Evolutionary conservation across 768 basidiomycete genomes (phyloP), one percentile per base, ranked within the genome.

Genomic region (Strobilomyces echinocephalus): DNA sequence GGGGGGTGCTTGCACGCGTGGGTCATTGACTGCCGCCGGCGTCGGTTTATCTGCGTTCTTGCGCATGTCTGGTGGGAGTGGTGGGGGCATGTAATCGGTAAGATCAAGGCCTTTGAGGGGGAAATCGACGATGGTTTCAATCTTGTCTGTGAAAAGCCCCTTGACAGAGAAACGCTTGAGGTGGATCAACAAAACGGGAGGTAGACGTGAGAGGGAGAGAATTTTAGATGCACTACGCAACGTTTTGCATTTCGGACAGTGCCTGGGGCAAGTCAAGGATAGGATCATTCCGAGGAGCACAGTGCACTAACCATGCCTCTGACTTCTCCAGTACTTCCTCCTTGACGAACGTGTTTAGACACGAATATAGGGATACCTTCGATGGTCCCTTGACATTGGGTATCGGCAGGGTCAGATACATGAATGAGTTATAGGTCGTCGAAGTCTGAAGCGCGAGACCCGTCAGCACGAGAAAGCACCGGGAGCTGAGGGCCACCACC

Each of bases 351-450:
- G 86, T 83, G 60, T 97, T 88, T 56, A 99, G 76, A 69, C 95
- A 95, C 26, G 83, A 80, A 53, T 86, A 78, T 41, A 99, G 74
- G 2, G 85, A 77, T 24, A 91, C 82, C 61, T 81, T 85, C 21
- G 69, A 68, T 5, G 79, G 74, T 21, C 76, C 76, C 52, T 79
- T 79, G 26, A 77, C 74, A 18, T 80, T 73, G 2, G 95, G 94
- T 46, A 99, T 85, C 1, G 95, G 95, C 45, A 99, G 68, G 48
- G 92, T 87, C 49, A 99, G 78, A 57, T 94, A 95, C 77, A 97
- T 98, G 71, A 98, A 98, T 8, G 89, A 80, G 66, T 97, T 97
- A 63, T 95, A 98, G 5, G 95, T 97, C 26, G 94, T 98, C 28
- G 95, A 97, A 5, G 95, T 97, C 94, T 97, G 60, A 10, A 33